Conservation (phyloP, 2,329 filamentous ascomycete genomes). For the Ophiocordyceps camponoti-saundersi region DNA sequence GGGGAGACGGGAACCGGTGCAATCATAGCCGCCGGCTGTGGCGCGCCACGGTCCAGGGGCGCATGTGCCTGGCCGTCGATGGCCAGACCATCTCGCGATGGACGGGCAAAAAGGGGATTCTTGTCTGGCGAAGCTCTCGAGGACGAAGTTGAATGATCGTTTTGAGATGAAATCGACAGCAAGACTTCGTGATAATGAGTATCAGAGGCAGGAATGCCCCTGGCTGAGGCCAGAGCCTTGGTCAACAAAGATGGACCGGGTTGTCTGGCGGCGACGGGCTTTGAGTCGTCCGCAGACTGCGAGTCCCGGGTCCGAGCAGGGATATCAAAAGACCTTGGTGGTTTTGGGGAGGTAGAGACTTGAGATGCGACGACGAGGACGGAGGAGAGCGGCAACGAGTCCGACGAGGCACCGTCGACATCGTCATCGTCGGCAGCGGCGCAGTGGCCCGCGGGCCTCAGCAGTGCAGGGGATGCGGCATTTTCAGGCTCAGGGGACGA, state of each 20-base stretch:
- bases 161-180: background rate
- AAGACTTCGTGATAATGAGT: background rate
- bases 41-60: conserved; percentile 14
- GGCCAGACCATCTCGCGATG: conserved; percentile 16
- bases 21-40: conserved; percentile 13
- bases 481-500: conserved; percentile 32
- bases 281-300: conserved; percentile 19
- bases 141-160: background rate
- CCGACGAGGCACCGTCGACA: background rate
- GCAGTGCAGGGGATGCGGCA: conserved; percentile 32
- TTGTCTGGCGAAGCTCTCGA: background rate
- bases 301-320: conserved; percentile 1
- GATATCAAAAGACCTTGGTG: background rate
- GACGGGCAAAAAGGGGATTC: background rate
- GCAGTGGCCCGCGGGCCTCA: conserved; percentile 14
- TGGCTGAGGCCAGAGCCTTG: conserved; percentile 40
- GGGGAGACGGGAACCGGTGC: conserved; percentile 15
- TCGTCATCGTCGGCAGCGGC: conserved; percentile 1
- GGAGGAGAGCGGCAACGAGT: background rate
- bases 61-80: conserved; percentile 16
- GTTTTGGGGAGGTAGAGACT: background rate
- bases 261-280: conserved; percentile 25
- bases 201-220: conserved; percentile 23
- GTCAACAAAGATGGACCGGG: conserved; percentile 37
- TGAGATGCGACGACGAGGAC: background rate